These are phyloP conservation scores for Phascolomyces articulosus DNA, from an alignment of 371 early-diverging fungal species.

Conservation along the genomic window DNA sequence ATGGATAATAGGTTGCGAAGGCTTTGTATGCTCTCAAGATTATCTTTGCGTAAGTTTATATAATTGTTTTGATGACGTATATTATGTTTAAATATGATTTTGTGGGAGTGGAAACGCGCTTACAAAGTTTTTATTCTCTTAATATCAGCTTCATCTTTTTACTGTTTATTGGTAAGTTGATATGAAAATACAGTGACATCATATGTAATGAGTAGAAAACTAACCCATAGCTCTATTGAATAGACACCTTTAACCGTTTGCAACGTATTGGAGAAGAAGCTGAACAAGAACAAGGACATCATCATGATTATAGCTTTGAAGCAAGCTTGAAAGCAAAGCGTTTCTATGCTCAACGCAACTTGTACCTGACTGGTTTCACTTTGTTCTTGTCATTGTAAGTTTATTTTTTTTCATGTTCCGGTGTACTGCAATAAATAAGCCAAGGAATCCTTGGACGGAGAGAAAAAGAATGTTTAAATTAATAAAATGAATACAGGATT, in stretches of 20 bases:
- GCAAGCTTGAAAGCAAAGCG: conserved; percentile 67
- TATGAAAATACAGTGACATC: neutral
- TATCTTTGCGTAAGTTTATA: conserved; percentile 58
- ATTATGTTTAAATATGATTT: too few relatives aligned
- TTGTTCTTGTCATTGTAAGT: conserved; percentile 80
- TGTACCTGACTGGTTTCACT: conserved; percentile 88
- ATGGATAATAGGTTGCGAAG: conserved; percentile 35
- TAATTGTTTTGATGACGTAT: too few relatives aligned
- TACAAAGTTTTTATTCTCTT: neutral
- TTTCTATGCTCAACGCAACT: conserved; percentile 91
- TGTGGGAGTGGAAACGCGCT: too few relatives aligned
- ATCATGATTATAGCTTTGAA: conserved; percentile 55
- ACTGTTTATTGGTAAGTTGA: conserved; percentile 59
- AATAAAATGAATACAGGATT: conserved; percentile 40
- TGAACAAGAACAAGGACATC: conserved; percentile 34
- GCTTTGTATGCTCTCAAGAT: conserved; percentile 58
- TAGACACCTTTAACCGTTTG: conserved; percentile 75
- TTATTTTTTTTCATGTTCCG: neutral
- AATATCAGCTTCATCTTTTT: conserved; percentile 63
- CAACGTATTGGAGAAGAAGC: conserved; percentile 51
- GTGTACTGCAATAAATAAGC: neutral
- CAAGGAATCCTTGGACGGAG: neutral
- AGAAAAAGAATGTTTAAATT: neutral
- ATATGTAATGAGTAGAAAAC: neutral
- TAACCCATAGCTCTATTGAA: neutral